Evolutionary conservation across 331 rosid genomes (phyloP).

Genomic region (Phaseolus coccineus): DNA sequence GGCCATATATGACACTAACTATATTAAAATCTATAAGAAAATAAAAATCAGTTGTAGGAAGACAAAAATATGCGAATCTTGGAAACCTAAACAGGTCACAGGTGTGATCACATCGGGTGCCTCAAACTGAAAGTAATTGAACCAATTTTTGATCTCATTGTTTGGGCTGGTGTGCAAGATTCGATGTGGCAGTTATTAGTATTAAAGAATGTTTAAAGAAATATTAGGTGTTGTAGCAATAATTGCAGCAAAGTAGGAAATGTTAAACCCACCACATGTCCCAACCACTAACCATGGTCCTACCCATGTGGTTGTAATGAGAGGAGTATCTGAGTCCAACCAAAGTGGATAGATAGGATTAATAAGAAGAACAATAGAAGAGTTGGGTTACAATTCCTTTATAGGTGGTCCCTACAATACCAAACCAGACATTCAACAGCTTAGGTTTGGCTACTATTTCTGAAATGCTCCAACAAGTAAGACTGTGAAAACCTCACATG

Average conservation of each 20-base stretch:
- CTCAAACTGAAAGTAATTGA: not conserved
- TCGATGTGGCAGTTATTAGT: not conserved
- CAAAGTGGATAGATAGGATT: conserved; percentile 43
- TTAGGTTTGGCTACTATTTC: not conserved
- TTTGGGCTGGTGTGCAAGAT: conserved; percentile 40
- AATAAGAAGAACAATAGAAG: not conserved
- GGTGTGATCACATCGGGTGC: not conserved
- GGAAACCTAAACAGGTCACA: not conserved
- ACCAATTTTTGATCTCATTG: not conserved
- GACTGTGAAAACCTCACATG: not conserved
- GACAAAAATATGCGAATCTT: not conserved
- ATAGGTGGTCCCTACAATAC: not conserved
- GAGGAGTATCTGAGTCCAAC: not conserved
- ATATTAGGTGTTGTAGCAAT: conserved; percentile 18
- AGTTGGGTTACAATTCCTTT: not conserved
- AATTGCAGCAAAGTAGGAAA: conserved; percentile 30
- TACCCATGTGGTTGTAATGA: conserved; percentile 46
- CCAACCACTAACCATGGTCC: conserved; percentile 42
- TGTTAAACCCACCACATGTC: conserved; percentile 44
- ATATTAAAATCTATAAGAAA: no score
- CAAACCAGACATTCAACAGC: not conserved
- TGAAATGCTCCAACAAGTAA: not conserved
- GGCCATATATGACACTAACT: no score
- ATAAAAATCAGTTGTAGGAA: not conserved
- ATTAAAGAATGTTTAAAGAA: not conserved